These are phyloP conservation scores for Isatis tinctoria DNA, from an alignment of 345 rosid genomes.

Conservation along the genomic window DNA sequence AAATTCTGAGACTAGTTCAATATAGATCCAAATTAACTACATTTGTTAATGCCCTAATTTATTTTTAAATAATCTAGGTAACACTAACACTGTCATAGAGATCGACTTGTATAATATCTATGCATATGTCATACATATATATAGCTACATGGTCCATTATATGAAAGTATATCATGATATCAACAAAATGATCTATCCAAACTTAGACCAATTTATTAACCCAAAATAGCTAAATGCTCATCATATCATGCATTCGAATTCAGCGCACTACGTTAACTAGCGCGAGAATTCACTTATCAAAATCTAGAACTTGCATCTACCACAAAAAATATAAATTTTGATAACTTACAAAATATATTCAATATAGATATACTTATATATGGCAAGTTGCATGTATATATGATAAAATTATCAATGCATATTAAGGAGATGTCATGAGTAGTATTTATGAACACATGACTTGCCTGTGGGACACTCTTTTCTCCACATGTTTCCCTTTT, in stretches of 20 bases:
- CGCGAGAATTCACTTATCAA: background rate
- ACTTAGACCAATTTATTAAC: background rate
- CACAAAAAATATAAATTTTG: background rate
- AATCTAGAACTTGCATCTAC: background rate
- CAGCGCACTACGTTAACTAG: background rate
- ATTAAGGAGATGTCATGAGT: slow-evolving; percentile 15
- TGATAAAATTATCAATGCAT: background rate
- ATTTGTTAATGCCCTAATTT: too few relatives aligned
- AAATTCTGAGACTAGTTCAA: slow-evolving; percentile 12
- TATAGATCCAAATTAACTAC: background rate
- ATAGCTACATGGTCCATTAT: background rate
- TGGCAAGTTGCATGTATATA: slow-evolving; percentile 25
- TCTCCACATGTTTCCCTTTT: slow-evolving; percentile 29
- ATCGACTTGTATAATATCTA: background rate
- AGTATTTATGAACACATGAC: slow-evolving; percentile 29
- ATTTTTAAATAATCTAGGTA: background rate
- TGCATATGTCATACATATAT: background rate
- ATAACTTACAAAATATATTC: background rate
- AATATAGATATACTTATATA: background rate
- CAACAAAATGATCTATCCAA: background rate
- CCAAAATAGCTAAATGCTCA: background rate
- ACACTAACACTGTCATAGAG: background rate
- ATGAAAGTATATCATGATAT: background rate
- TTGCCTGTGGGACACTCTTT: slow-evolving; percentile 35
- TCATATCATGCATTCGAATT: background rate